phyloP scores from a whole-genome alignment of 78 protist species.

The Emiliania huxleyi region DNA sequence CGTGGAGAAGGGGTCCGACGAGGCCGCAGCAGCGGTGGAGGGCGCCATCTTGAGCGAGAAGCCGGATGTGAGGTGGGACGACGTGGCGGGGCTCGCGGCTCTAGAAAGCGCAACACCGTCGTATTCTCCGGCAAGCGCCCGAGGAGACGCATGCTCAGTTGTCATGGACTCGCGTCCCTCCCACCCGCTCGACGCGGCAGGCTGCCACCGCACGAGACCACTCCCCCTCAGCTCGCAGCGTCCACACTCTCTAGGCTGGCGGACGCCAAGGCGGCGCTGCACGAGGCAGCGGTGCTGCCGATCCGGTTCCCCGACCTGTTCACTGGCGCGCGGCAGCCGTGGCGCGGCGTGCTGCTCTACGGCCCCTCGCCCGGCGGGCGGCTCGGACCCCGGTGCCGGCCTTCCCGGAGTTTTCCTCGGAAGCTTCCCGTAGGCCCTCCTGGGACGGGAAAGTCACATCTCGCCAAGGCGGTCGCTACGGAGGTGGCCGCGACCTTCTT shows the following conservation, averaged over 20 bases:
- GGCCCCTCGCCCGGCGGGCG: conserved; percentile 47
- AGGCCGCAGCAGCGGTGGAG: not conserved
- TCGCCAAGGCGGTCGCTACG: conserved; percentile 99
- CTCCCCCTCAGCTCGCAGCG: no score
- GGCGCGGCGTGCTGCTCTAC: conserved; percentile 96
- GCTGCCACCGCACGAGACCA: conserved; percentile 50
- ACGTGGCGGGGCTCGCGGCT: conserved; percentile 59
- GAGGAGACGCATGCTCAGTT: not conserved
- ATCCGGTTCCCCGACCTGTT: conserved; percentile 95
- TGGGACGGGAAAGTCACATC: conserved; percentile 91
- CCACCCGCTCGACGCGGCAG: not conserved
- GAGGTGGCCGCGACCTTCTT: conserved; percentile 94
- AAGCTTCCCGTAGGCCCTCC: no score
- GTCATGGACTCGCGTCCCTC: not conserved
- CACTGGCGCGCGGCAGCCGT: conserved; percentile 89
- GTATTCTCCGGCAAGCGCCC: no score
- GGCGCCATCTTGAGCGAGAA: conserved; percentile 84
- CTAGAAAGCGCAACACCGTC: no score
- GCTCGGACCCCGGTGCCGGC: not conserved
- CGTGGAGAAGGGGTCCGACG: not conserved
- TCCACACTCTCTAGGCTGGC: no score
- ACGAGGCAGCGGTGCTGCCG: conserved; percentile 83
- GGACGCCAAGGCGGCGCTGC: conserved; percentile 39
- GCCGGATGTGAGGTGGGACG: conserved; percentile 36
- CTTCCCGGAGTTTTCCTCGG: no score